phyloP scores from a whole-genome alignment of 768 basidiomycete genomes.

The Suillus subalutaceus region DNA sequence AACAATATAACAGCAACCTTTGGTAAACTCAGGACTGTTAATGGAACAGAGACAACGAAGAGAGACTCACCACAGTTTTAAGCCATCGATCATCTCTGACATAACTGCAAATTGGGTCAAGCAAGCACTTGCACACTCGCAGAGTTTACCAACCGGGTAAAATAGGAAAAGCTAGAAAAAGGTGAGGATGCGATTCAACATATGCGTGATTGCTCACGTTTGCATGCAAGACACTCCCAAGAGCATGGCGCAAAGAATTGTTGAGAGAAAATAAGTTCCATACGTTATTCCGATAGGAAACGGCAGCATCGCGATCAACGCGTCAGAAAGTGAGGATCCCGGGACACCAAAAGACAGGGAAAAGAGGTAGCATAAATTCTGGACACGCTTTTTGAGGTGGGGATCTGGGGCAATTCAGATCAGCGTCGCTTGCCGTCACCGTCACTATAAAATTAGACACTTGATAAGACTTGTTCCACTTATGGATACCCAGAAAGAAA shows the following conservation, averaged over 20 bases:
- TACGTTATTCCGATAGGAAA: not conserved
- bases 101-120: constrained; percentile 2
- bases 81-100: constrained; percentile 8
- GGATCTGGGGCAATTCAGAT: not conserved
- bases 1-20: constrained; percentile 5
- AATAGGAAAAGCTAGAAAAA: constrained; percentile 1
- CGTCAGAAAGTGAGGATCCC: not conserved
- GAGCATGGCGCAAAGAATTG: not conserved
- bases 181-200: not conserved
- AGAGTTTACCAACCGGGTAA: constrained; percentile 1
- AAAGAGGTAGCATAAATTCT: not conserved
- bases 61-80: not conserved
- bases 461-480: not conserved
- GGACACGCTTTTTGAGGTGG: not conserved
- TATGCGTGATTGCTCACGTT: not conserved
- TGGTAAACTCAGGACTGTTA: not conserved
- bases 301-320: constrained; percentile 1
- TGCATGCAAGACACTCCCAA: constrained; percentile 3
- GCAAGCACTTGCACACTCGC: not conserved
- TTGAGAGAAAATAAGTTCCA: constrained; percentile 3
- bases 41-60: not conserved
- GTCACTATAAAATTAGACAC: not conserved
- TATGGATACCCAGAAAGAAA: not conserved
- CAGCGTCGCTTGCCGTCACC: not conserved
- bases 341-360: not conserved